Conservation (phyloP, 768 basidiomycete species). For the Phaeolepiota aurea region DNA sequence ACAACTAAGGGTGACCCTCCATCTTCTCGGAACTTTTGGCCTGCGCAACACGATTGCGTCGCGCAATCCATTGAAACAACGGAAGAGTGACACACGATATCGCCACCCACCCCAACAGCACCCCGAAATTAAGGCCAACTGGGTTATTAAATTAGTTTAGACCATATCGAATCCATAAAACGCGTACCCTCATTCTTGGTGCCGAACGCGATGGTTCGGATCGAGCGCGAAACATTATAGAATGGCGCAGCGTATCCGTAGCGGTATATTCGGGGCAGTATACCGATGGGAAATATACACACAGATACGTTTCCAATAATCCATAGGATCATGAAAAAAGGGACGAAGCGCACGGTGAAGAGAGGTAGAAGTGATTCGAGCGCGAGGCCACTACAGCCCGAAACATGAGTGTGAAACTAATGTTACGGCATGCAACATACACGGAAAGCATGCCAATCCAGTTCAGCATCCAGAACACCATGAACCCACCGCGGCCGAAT, state of each 20-base stretch:
- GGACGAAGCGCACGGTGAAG: conserved; percentile 40
- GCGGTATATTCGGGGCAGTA: conserved; percentile 42
- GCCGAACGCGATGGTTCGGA: conserved; percentile 48
- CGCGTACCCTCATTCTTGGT: conserved; percentile 47
- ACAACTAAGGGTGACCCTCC: no score
- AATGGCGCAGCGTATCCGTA: conserved; percentile 61
- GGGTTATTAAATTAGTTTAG: neutral
- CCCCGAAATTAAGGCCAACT: conserved; percentile 54
- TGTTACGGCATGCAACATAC: conserved; percentile 31
- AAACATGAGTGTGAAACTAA: neutral
- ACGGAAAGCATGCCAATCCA: conserved; percentile 49
- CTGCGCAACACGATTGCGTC: neutral
- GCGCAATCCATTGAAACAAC: conserved; percentile 24
- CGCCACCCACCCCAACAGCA: conserved; percentile 44
- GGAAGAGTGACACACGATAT: conserved; percentile 37
- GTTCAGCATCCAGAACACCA: conserved; percentile 63
- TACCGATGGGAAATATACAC: conserved; percentile 40
- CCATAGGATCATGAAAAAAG: conserved; percentile 57
- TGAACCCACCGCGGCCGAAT: conserved; percentile 43
- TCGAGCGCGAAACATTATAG: conserved; percentile 49
- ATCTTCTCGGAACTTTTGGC: no score
- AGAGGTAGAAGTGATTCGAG: conserved; percentile 52
- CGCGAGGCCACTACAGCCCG: conserved; percentile 41
- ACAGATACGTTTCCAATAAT: conserved; percentile 63
- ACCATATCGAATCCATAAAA: neutral